Base-by-base conservation (phyloP, 139 green algal species). In the Tetradesmus obliquus region DNA sequence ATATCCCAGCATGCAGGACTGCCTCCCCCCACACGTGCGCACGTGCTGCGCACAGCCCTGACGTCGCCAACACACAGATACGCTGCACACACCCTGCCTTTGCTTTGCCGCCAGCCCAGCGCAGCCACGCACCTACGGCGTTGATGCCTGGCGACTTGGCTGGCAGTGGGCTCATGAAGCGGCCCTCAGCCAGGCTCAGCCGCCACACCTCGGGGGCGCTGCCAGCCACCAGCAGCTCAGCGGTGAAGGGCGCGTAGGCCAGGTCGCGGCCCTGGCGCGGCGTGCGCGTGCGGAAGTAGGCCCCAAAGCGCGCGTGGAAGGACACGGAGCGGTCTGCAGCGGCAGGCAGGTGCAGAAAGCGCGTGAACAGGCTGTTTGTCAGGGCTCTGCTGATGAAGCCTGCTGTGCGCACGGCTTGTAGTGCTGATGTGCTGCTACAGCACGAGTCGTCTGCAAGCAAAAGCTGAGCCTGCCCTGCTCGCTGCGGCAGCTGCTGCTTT, bases 271-370 rank as follows among this genome's bases (percentile, higher is more conserved):
- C 98, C 80, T 91, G 87, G 15, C 87, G 87, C n/a, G 87, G 87
- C 3, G 87, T 91, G n/a, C 87, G 87, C 12, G 74, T 72, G 69
- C 95, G 96, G 95, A 98, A 97, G 94, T 99, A 98, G 8, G 93
- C 91, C 58, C 98, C 98, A 93, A 98, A 99, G 66, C 95, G 94
- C 10, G 98, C 98, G 92, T 99, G 98, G 87, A 99, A 97, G 51
- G 89, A 91, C 12, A 99, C 22, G 55, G 92, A 96, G 57, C 97
- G 93, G 93, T 99, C 98, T 7, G 92, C 91, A 84, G 15, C 66
- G n/a, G 66, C 66, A 76, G 66, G 17, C 66, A 76, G 17, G n/a
- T 24, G 5, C 66, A 24, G 15, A 15, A 20, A 8, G 9, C 8
- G 57, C 6, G 60, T 19, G 15, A 19, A 12, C 32, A 20, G 7